Conservation (phyloP, 2,329 filamentous ascomycete genomes). For the Lecanicillium sp. region DNA sequence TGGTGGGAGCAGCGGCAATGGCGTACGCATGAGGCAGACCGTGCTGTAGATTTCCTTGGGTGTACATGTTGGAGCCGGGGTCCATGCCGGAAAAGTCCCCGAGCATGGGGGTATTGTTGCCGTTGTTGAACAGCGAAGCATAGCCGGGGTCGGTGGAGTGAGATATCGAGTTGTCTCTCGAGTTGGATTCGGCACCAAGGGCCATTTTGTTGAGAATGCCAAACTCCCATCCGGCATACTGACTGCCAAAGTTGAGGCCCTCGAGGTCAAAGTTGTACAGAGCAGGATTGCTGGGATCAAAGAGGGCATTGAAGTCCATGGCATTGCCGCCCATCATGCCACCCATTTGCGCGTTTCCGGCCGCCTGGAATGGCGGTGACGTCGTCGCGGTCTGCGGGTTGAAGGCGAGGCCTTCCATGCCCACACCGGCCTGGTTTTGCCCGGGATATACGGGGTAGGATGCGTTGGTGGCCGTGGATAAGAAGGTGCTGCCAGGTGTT, state of each 20-base stretch:
- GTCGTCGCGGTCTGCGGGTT: conserved; percentile 64
- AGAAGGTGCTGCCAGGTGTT: conserved; percentile 36
- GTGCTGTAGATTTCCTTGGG: conserved; percentile 52
- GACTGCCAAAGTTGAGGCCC: conserved; percentile 81
- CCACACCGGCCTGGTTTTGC: conserved; percentile 35
- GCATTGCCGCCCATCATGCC: conserved; percentile 42
- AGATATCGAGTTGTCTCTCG: conserved; percentile 53
- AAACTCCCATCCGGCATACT: conserved; percentile 93
- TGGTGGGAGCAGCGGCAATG: conserved; percentile 54
- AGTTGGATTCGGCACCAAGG: conserved; percentile 62
- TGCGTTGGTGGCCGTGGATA: conserved; percentile 36
- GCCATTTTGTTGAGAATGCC: conserved; percentile 96
- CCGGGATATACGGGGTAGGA: conserved; percentile 45
- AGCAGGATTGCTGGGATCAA: conserved; percentile 86
- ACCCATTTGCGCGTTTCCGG: conserved; percentile 39
- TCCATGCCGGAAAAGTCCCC: conserved; percentile 48
- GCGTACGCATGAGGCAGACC: conserved; percentile 59
- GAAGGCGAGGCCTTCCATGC: conserved; percentile 46
- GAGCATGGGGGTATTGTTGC: conserved; percentile 36
- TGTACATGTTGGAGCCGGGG: conserved; percentile 39
- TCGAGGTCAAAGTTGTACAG: conserved; percentile 95
- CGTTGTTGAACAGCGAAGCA: conserved; percentile 43
- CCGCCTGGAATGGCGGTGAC: conserved; percentile 61
- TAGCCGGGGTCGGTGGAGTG: conserved; percentile 31
- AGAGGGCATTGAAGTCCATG: conserved; percentile 55